phyloP scores from a whole-genome alignment of 768 basidiomycete genomes.

The Pluteus cervinus region DNA sequence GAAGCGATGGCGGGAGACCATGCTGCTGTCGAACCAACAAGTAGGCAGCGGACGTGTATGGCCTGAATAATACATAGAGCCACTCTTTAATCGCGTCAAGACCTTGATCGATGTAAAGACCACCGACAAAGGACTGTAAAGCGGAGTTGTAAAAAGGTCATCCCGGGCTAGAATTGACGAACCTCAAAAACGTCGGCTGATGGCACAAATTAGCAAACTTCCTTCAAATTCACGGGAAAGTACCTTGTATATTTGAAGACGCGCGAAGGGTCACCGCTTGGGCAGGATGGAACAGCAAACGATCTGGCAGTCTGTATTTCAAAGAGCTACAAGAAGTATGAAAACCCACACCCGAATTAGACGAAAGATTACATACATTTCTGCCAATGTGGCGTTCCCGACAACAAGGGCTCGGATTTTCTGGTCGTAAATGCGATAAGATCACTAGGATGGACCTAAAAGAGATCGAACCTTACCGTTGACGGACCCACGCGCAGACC shows the following conservation, averaged over 20 bases:
- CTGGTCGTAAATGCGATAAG: constrained; percentile 26
- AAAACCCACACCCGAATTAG: constrained; percentile 2
- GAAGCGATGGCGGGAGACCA: constrained; percentile 48
- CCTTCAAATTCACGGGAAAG: constrained; percentile 6
- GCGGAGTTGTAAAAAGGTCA: too few species aligned
- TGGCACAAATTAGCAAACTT: constrained; percentile 5
- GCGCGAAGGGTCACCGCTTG: constrained; percentile 67
- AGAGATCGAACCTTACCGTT: constrained; percentile 41
- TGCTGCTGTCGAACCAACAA: constrained; percentile 58
- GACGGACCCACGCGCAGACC: constrained; percentile 71
- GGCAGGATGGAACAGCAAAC: constrained; percentile 60
- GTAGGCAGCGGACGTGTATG: constrained; percentile 61
- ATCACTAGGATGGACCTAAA: constrained; percentile 8
- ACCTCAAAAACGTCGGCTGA: constrained; percentile 81
- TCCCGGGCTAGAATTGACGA: constrained; percentile 10
- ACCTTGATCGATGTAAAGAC: constrained; percentile 67
- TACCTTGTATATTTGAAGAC: constrained; percentile 70
- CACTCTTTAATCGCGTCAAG: constrained; percentile 49
- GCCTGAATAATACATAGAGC: constrained; percentile 57
- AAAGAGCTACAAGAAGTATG: constrained; percentile 39
- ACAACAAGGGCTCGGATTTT: constrained; percentile 78
- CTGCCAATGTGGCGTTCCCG: constrained; percentile 66
- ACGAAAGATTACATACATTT: constrained; percentile 39
- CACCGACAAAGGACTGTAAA: constrained; percentile 71
- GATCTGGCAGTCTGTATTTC: constrained; percentile 57